Percentiles rank a stretch among this genome's conserved stretches.
Conservation (phyloP, 2,329 filamentous ascomycete genomes). For the Sporothrix sp. region DNA sequence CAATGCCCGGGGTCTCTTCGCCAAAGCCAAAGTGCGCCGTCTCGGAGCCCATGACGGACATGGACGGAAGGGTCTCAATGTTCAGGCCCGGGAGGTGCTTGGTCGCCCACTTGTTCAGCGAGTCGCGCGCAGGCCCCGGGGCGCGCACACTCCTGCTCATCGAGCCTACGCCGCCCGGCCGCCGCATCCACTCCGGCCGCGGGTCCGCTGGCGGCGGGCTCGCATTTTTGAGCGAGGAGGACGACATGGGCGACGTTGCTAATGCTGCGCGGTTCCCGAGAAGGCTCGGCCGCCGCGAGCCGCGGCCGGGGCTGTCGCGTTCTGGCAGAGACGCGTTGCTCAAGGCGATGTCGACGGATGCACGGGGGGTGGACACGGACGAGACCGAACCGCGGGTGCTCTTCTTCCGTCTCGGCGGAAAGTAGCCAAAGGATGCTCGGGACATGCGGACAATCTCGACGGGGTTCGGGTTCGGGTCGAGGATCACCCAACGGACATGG, state of each 20-base stretch:
- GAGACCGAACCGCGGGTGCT: constrained; percentile 54
- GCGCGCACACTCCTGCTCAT: constrained; percentile 60
- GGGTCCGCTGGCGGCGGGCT: constrained; percentile 21
- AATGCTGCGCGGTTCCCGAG: constrained; percentile 28
- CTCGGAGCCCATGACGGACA: constrained; percentile 54
- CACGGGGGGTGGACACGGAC: constrained; percentile 55
- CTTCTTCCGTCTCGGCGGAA: constrained; percentile 84
- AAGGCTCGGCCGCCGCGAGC: constrained; percentile 35
- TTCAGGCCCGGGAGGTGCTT: constrained; percentile 73
- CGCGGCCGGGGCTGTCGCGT: constrained; percentile 26
- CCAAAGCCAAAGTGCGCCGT: constrained; percentile 47
- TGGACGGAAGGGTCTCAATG: constrained; percentile 57
- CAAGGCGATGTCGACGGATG: constrained; percentile 52
- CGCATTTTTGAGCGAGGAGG: constrained; percentile 23
- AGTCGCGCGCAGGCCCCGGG: constrained; percentile 76
- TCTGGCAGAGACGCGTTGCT: constrained; percentile 25
- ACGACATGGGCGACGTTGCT: constrained; percentile 21
- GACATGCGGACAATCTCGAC: constrained; percentile 82
- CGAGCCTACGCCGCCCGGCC: constrained; percentile 81
- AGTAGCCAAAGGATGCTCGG: constrained; percentile 74
- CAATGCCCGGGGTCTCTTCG: constrained; percentile 33
- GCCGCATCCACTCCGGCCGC: constrained; percentile 56
- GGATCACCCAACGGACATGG: constrained; percentile 80
- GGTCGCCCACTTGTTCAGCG: constrained; percentile 72
- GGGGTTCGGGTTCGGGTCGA: constrained; percentile 58